Evolutionary conservation across 192 early-diverging fungal species (phyloP), one percentile per base, ranked within the genome.

Genomic region (Entomortierella chlamydospora): DNA sequence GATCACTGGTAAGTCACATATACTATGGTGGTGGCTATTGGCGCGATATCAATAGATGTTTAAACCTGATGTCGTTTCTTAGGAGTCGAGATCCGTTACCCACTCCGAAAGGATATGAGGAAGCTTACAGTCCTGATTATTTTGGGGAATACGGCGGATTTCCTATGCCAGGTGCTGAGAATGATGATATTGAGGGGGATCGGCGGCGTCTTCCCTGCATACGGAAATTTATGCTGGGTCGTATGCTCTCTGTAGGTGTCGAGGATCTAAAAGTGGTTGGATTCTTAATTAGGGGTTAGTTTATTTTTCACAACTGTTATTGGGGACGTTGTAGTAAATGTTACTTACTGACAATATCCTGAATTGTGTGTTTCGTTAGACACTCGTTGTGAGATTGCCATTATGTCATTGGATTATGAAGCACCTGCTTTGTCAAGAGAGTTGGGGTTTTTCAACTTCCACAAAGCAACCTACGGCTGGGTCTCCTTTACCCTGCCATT

Each of bases 81-180:
- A 57, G 56, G 56, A 57, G 56, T 39, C 56, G 56, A 7, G 56
- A 57, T 33, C 56, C 56, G 34, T 31, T 57, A 2, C 63, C 63
- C 22, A 70, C 67, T 28, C 57, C 67, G 33, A 20, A 43, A 15
- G 67, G 67, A 37, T 68, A 59, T 59, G 67, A 68, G 57, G 67
- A 59, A 56, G 28, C 43, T 30, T 51, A 68, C 18, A 34, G 43
- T 39, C 69, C 69, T 30, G 69, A 71, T 30, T 71, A 71, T 28
- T 63, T 71, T 18, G 69, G 59, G n/a, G 69, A 71, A 20, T 31
- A 55, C 37, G 60, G 62, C 22, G 42, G 25, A 22, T 39, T 63
- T 4, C 61, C 60, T 4, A 31, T 71, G 7, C 66, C 66, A 11
- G 64, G 28, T 2, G 64, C 39, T 11, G 23, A 22, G 17, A 51